Percentiles rank a stretch among this genome's conserved stretches.
Evolutionary conservation across 345 rosid species (phyloP).

Genomic region (Sisymbrium altissimum): DNA sequence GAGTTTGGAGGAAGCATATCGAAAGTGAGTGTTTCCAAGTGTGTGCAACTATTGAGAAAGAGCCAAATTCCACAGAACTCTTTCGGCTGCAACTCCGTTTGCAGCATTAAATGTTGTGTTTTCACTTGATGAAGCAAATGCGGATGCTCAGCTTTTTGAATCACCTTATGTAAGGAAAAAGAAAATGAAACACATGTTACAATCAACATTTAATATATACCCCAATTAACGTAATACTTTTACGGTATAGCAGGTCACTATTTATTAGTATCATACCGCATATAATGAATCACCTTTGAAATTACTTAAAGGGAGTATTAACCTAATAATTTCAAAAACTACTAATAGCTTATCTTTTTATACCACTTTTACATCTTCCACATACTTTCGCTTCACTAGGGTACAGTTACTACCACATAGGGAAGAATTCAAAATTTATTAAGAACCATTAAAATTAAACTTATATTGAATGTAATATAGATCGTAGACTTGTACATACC

Average conservation of each 20-base stretch:
- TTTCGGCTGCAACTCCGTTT: constrained; percentile 17
- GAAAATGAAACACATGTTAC: background rate
- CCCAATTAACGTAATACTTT: background rate
- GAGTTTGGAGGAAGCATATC: background rate
- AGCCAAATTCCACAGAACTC: constrained; percentile 15
- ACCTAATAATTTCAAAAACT: too few species aligned
- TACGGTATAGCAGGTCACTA: too few species aligned
- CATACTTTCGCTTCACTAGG: background rate
- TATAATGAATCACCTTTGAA: too few species aligned
- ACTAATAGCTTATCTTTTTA: background rate
- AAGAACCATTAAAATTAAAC: background rate
- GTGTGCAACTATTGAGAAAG: constrained; percentile 35
- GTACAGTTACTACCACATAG: background rate
- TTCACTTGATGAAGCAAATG: background rate
- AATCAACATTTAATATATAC: background rate
- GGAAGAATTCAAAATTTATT: background rate
- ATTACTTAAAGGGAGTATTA: too few species aligned
- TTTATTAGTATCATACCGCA: too few species aligned
- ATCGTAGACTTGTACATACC: background rate
- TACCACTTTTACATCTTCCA: background rate
- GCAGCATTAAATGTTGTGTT: constrained; percentile 36
- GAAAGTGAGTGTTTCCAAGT: constrained; percentile 6
- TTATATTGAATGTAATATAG: background rate
- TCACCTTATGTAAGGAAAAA: constrained; percentile 17
- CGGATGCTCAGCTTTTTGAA: constrained; percentile 28